Percentiles rank a stretch among this genome's conserved stretches.
phyloP scores from a whole-genome alignment of 2,329 filamentous ascomycete species.

The Cyclaneusma minus region DNA sequence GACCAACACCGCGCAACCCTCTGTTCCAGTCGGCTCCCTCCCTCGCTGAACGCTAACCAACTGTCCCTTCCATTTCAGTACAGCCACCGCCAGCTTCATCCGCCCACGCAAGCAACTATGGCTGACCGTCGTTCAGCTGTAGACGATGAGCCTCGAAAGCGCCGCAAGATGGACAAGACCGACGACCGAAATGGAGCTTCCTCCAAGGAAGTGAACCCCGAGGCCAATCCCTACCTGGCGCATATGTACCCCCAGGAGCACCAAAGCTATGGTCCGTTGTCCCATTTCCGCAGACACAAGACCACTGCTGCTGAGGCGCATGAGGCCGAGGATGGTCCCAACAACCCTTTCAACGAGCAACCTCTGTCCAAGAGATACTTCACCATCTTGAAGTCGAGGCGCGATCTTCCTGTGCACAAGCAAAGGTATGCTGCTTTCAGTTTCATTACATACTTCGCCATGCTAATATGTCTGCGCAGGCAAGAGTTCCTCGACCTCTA shows the following conservation, averaged over 20 bases:
- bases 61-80: too few species aligned
- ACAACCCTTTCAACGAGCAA: conserved; percentile 73
- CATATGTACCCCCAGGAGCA: conserved; percentile 57
- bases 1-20: too few species aligned
- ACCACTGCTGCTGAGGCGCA: conserved; percentile 65
- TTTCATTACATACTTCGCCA: not conserved
- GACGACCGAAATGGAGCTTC: too few species aligned
- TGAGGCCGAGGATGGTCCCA: conserved; percentile 61
- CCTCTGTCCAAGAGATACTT: conserved; percentile 76
- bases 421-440: conserved; percentile 46
- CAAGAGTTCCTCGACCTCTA: conserved; percentile 90
- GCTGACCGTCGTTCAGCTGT: conserved; percentile 37
- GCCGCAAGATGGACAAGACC: conserved; percentile 29
- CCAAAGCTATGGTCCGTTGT: conserved; percentile 26
- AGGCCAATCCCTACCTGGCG: conserved; percentile 75
- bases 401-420: conserved; percentile 79
- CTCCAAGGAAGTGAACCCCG: conserved; percentile 35
- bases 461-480: conserved; percentile 25
- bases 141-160: conserved; percentile 26
- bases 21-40: too few species aligned
- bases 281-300: conserved; percentile 57
- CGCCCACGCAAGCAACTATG: too few species aligned
- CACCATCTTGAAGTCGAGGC: conserved; percentile 68
- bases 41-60: too few species aligned
- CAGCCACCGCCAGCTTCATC: too few species aligned